Percentiles rank a stretch among this genome's conserved stretches.
Evolutionary conservation across 371 early-diverging fungal species (phyloP).

Genomic region (Mucor irregularis): DNA sequence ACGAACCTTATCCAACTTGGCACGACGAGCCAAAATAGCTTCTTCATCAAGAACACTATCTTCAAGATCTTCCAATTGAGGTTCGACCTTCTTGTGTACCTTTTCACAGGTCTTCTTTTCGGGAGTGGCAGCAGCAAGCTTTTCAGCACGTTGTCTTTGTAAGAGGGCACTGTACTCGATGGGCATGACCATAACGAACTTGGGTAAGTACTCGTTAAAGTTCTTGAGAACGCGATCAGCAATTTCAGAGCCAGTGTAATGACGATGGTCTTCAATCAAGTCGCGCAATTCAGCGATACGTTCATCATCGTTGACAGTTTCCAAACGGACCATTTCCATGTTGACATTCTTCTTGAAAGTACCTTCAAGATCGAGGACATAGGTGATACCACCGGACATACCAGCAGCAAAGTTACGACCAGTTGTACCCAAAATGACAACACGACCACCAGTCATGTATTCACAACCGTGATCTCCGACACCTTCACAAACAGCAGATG

Average conservation of each 20-base stretch:
- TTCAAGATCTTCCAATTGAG: constrained; percentile 85
- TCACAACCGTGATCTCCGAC: constrained; percentile 98
- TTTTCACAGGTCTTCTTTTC: constrained; percentile 36
- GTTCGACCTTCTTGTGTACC: constrained; percentile 44
- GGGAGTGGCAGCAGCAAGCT: constrained; percentile 36
- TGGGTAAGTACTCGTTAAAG: constrained; percentile 71
- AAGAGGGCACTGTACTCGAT: constrained; percentile 85
- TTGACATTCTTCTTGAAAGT: constrained; percentile 75
- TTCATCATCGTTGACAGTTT: constrained; percentile 73
- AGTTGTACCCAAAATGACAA: constrained; percentile 79
- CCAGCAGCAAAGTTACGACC: constrained; percentile 96
- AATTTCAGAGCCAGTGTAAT: constrained; percentile 80
- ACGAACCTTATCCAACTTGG: constrained; percentile 76
- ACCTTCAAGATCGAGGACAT: constrained; percentile 68
- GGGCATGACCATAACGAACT: constrained; percentile 95
- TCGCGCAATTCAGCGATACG: constrained; percentile 77
- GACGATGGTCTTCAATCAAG: constrained; percentile 79
- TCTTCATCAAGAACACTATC: constrained; percentile 81
- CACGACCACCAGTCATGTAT: constrained; percentile 96
- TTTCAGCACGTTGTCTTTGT: constrained; percentile 63
- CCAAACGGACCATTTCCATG: constrained; percentile 88
- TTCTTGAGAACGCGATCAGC: constrained; percentile 76
- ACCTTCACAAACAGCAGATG: constrained; percentile 93
- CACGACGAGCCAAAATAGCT: constrained; percentile 63
- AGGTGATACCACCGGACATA: constrained; percentile 95